Evolutionary conservation across 306 rosid species (phyloP).

Genomic region (Pueraria montana): DNA sequence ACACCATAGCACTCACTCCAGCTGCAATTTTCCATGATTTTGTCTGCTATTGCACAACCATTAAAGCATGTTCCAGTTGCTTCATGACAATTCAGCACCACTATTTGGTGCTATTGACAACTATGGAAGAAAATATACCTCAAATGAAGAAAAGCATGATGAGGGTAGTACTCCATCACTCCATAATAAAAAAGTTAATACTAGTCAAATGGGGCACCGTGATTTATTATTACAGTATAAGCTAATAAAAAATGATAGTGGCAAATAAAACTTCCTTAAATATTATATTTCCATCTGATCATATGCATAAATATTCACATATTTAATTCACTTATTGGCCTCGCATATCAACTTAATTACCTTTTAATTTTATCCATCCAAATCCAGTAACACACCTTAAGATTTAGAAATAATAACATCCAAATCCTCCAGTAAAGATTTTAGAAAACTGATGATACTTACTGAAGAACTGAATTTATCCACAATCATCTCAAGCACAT

Average conservation of each 20-base stretch:
- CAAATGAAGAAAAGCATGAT: slow-evolving; percentile 21
- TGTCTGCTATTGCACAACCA: background rate
- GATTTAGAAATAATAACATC: slow-evolving; percentile 14
- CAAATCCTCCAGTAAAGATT: slow-evolving; percentile 12
- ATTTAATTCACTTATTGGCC: background rate
- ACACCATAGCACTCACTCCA: background rate
- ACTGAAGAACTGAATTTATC: slow-evolving; percentile 97
- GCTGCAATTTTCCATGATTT: background rate
- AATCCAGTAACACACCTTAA: background rate
- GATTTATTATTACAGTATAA: background rate
- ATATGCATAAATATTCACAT: slow-evolving; percentile 15
- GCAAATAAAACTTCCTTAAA: background rate
- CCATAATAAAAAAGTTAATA: background rate
- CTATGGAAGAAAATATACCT: background rate
- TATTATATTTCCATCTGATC: background rate
- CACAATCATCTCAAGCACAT: slow-evolving; percentile 96
- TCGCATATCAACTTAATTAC: background rate
- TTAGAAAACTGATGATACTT: slow-evolving; percentile 54
- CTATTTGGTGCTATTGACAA: background rate
- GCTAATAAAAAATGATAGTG: background rate
- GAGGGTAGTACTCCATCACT: slow-evolving; percentile 7
- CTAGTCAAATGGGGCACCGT: background rate
- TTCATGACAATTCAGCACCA: background rate
- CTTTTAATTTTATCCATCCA: background rate
- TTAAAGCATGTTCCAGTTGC: background rate